Base-by-base conservation (phyloP, 306 rosid genomes). In the Acacia crassicarpa region DNA sequence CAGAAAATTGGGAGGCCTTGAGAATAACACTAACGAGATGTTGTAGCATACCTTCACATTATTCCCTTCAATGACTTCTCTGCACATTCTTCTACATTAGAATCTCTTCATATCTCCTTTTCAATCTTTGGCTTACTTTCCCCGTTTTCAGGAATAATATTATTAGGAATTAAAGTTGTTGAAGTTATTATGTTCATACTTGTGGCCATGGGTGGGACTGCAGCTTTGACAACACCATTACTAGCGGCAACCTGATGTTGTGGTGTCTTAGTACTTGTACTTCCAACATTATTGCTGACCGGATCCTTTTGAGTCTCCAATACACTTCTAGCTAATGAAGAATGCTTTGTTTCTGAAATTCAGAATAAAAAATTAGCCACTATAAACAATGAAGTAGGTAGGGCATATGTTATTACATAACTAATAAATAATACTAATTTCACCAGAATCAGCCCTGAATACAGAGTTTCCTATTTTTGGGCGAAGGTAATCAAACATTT, bases 331-430 rank as follows among this genome's bases (percentile, higher is more conserved):
- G 99, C 94, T 71, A 89, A 79, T 38, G 91, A 92, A 44, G 98
- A 90, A 81, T 92, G 90, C 85, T 88, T 89, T 56, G 94, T 92
- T 86, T 93, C 99, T 95, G 95, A 82, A 89, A 87, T 63, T 69
- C 74, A 8, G 46, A 75, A 69, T 51, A 59, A 81, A 38, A 74
- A 78, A 58, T 73, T 72, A 78, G 54, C 69, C 81, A 77, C 66
- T 81, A 78, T 68, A 45, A 83, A 70, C 22, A 73, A 70, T 32
- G 72, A 22, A 54, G 6, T 74, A 61, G 56, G 72, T 12, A 76
- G 43, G 68, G 79, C 20, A 77, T 78, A 63, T 27, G 49, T 2
- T 54, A 30, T 35, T 13, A 59, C 8, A 58, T 5, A 51, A 51
- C 51, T 25, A 48, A 30, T 30, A 45, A 58, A n/a, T 7, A 41